Evolutionary conservation across 202 grass and related monocot genomes (phyloP).

Genomic region (Cymbopogon flexuosus): DNA sequence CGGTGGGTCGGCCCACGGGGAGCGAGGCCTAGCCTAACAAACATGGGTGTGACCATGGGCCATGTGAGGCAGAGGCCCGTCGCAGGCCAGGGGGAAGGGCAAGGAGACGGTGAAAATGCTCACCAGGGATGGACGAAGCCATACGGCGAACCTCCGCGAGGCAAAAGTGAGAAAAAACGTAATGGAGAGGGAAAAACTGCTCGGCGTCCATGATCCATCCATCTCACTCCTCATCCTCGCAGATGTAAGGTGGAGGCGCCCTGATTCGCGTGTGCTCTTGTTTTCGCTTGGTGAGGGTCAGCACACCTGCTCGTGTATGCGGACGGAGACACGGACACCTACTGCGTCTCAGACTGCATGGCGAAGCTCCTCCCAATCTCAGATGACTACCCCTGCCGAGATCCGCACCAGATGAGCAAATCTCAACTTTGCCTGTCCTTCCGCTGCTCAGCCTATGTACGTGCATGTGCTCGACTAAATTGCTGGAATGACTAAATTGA

Average conservation of each 20-base stretch:
- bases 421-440: background rate
- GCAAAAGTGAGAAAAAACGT: background rate
- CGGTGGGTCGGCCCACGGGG: too few species aligned
- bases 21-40: too few species aligned
- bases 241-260: background rate
- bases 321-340: background rate
- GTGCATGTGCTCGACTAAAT: too few species aligned
- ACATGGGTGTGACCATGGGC: too few species aligned
- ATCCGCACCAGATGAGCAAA: background rate
- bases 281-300: background rate
- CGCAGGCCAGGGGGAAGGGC: background rate
- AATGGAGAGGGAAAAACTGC: background rate
- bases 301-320: background rate
- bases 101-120: background rate
- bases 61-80: too few species aligned
- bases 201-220: background rate
- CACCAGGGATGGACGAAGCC: too few species aligned
- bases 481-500: too few species aligned
- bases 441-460: background rate
- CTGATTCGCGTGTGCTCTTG: background rate
- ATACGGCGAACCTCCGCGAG: background rate
- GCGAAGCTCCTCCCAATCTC: background rate
- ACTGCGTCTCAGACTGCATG: background rate
- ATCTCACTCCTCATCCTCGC: background rate
- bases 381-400: background rate